phyloP scores from a whole-genome alignment of 768 basidiomycete genomes.

The Butyriboletus loyo region DNA sequence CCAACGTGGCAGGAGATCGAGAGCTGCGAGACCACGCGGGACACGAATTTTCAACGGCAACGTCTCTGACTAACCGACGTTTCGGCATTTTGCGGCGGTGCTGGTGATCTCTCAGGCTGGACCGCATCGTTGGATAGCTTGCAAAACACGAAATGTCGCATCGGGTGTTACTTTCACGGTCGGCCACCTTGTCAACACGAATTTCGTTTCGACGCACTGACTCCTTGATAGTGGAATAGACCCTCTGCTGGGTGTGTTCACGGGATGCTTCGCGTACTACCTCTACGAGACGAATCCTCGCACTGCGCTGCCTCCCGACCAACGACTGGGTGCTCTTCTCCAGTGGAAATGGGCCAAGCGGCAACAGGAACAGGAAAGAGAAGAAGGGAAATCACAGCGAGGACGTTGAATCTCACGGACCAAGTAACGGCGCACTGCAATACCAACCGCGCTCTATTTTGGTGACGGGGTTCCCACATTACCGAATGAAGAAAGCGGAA shows the following conservation, averaged over 20 bases:
- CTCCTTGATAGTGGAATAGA: conserved; percentile 53
- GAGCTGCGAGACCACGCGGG: conserved; percentile 1
- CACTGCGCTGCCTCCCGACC: conserved; percentile 53
- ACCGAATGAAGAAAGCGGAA: background rate
- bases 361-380: conserved; percentile 15
- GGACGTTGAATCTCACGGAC: background rate
- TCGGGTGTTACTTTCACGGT: conserved; percentile 35
- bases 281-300: conserved; percentile 80
- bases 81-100: conserved; percentile 27
- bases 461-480: too few relatives aligned
- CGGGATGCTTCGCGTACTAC: conserved; percentile 74
- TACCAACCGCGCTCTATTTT: too few relatives aligned
- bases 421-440: too few relatives aligned
- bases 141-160: conserved; percentile 38
- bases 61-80: conserved; percentile 19
- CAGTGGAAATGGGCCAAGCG: conserved; percentile 66
- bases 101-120: conserved; percentile 6
- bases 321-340: conserved; percentile 52
- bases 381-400: background rate
- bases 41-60: conserved; percentile 25
- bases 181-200: conserved; percentile 3
- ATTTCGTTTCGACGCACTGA: conserved; percentile 1
- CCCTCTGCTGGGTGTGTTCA: conserved; percentile 72
- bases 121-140: background rate
- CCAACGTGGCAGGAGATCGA: too few relatives aligned